Evolutionary conservation across 768 basidiomycete genomes (phyloP), one percentile per base, ranked within the genome.

Genomic region (Suillus discolor): DNA sequence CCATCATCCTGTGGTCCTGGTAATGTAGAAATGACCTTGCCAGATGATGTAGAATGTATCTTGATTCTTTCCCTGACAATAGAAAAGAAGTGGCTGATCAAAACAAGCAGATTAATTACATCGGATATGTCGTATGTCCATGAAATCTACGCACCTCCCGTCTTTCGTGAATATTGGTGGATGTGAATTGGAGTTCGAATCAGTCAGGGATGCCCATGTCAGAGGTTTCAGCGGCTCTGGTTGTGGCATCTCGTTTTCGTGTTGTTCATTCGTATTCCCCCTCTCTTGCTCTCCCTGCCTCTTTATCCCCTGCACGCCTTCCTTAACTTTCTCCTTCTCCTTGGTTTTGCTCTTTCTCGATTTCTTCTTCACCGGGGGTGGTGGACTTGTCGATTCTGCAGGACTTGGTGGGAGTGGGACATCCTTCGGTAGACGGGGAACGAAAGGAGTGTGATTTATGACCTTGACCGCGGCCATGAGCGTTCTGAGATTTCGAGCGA

Each of bases 121-220:
- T 62, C 57, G 64, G 41, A 64, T 11, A 60, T 18, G 39, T 23
- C 45, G 65, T 34, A 54, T 69, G 54, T 62, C 23, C n/a, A 54
- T 54, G 41, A 53, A 69, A 15, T 55, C 51, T 60, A 72, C 80
- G 66, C 73, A 95, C 96, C 88, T 89, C 78, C 93, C 93, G 78
- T 98, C 95, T 75, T 84, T 91, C 36, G 94, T 94, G 77, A 96
- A 95, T 68, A 95, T 79, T 44, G 93, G 90, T 6, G 92, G 85
- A 45, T 84, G 83, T 67, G 80, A 84, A 69, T 84, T 90, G 53
- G 85, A 83, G 62, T 83, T 83, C 12, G 88, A 82, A 77, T 93
- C 90, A 45, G 91, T 87, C 65, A 95, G 80, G 57, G 86, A 83
- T 64, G 83, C 81, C 92, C 92, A 94, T 62, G 85, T 78, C 91